Conservation (phyloP, 140 eudicot genomes). For the Oenanthe javanica region DNA sequence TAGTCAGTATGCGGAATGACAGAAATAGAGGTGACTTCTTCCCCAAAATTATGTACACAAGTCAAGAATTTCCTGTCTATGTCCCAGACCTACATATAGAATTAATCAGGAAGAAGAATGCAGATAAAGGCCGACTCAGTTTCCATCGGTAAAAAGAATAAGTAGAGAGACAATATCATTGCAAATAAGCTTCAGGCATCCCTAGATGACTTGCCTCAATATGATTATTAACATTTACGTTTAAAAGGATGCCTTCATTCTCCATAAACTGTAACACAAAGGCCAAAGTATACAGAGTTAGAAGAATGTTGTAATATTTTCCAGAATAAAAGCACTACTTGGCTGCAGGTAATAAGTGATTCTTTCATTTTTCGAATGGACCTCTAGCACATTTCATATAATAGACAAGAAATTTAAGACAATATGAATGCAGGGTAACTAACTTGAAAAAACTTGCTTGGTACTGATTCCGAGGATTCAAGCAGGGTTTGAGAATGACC, state of each 20-base stretch:
- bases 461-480: conserved; percentile 56
- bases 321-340: conserved; percentile 9
- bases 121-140: neutral
- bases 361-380: neutral
- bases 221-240: conserved; percentile 52
- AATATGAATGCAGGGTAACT: conserved; percentile 6
- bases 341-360: neutral
- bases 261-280: conserved; percentile 57
- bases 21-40: conserved; percentile 67
- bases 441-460: conserved; percentile 79
- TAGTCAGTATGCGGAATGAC: conserved; percentile 59
- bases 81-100: conserved; percentile 75
- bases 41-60: conserved; percentile 42
- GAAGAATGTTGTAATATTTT: neutral
- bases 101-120: neutral
- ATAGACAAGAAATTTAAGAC: neutral
- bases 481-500: conserved; percentile 73
- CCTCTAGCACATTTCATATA: conserved; percentile 7
- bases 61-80: conserved; percentile 38
- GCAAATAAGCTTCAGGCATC: conserved; percentile 12
- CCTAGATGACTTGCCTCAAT: conserved; percentile 56
- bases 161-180: neutral
- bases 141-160: neutral
- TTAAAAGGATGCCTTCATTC: conserved; percentile 62
- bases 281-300: conserved; percentile 8